phyloP scores from a whole-genome alignment of 1,284 basidiomycete species.

The Ganoderma lucidum region DNA sequence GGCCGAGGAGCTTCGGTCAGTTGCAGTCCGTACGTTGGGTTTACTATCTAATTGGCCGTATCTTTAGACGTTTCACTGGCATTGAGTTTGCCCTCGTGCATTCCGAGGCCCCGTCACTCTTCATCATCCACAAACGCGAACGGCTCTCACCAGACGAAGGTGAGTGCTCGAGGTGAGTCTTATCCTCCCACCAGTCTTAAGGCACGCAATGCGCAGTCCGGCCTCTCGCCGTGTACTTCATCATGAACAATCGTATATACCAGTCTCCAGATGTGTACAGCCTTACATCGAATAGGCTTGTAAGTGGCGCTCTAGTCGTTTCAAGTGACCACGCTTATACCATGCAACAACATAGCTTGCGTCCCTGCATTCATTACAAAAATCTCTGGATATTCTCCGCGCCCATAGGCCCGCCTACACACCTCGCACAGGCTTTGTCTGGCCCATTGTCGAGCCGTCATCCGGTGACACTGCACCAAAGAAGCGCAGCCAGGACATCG shows the following conservation, averaged over 20 bases:
- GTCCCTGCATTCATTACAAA: constrained; percentile 74
- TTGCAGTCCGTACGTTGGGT: constrained; percentile 21
- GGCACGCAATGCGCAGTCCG: constrained; percentile 53
- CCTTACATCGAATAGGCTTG: constrained; percentile 82
- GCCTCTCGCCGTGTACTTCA: constrained; percentile 82
- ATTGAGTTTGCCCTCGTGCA: constrained; percentile 86
- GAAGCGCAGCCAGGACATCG: constrained; percentile 48
- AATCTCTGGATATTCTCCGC: constrained; percentile 74
- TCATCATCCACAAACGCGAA: constrained; percentile 88
- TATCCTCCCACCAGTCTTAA: constrained; percentile 18
- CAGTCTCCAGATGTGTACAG: constrained; percentile 86
- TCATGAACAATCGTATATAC: constrained; percentile 87
- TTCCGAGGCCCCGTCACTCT: constrained; percentile 78
- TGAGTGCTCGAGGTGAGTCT: constrained; percentile 44
- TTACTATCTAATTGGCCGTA: constrained; percentile 20
- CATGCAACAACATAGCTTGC: constrained; percentile 59
- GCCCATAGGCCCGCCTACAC: constrained; percentile 78
- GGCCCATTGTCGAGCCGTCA: constrained; percentile 74
- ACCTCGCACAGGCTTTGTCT: constrained; percentile 80
- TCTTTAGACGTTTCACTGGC: constrained; percentile 77
- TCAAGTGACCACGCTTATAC: constrained; percentile 2
- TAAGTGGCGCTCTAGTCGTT: constrained; percentile 44
- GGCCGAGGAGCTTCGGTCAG: constrained; percentile 81
- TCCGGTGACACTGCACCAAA: constrained; percentile 52
- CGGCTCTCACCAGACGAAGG: constrained; percentile 83